phyloP scores from a whole-genome alignment of 768 basidiomycete genomes.

The Lactarius sanguifluus region DNA sequence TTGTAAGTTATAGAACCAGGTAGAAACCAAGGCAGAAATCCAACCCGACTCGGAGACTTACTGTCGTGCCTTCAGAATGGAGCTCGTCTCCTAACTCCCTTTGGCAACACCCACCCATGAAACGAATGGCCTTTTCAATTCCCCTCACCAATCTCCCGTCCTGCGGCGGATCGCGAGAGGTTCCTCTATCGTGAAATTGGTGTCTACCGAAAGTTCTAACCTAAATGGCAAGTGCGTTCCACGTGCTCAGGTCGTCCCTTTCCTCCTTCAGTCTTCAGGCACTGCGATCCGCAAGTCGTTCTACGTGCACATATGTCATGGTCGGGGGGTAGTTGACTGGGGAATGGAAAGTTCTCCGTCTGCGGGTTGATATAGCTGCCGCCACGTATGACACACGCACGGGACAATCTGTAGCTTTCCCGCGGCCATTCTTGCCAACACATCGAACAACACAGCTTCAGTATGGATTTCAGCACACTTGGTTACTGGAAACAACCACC shows the following conservation, averaged over 20 bases:
- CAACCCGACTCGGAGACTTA: too few relatives aligned
- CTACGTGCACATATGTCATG: neutral
- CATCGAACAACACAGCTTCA: neutral
- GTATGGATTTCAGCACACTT: neutral
- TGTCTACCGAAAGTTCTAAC: neutral
- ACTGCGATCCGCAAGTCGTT: neutral
- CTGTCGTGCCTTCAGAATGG: constrained; percentile 54
- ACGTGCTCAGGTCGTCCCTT: neutral
- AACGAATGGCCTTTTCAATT: constrained; percentile 6
- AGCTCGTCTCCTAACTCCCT: constrained; percentile 48
- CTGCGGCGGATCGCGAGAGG: constrained; percentile 16
- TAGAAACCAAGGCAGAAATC: too few relatives aligned
- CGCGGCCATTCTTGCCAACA: neutral
- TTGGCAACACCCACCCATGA: neutral
- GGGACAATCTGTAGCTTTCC: neutral
- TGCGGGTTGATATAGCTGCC: neutral
- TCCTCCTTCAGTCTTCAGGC: neutral
- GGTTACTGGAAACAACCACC: neutral
- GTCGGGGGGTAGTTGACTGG: too few relatives aligned
- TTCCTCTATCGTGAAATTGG: neutral
- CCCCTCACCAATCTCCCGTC: constrained; percentile 10
- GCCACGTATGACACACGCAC: neutral
- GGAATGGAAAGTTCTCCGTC: neutral
- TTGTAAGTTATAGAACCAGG: too few relatives aligned
- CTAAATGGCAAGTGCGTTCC: neutral